Conservation (phyloP, 2,329 filamentous ascomycete genomes). For the Hirsutella minnesotensis region DNA sequence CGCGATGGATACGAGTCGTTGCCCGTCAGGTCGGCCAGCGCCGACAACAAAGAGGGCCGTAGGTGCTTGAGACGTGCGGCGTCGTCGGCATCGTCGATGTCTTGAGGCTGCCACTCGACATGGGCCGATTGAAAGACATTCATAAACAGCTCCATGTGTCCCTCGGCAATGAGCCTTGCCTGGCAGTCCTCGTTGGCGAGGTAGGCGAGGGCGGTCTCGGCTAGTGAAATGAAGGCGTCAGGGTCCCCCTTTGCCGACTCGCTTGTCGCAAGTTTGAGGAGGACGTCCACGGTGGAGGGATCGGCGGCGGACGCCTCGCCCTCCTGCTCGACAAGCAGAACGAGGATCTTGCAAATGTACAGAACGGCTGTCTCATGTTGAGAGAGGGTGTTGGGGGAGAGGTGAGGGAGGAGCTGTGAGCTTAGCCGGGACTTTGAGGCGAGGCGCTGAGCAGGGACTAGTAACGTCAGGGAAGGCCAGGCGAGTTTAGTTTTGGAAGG, state of each 20-base stretch:
- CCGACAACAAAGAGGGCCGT: slow-evolving; percentile 35
- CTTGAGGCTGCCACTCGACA: slow-evolving; percentile 23
- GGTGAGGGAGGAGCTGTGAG: slow-evolving; percentile 33
- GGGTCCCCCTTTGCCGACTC: slow-evolving; percentile 29
- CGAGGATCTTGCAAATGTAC: slow-evolving; percentile 45
- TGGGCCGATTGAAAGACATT: slow-evolving; percentile 36
- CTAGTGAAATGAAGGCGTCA: slow-evolving; percentile 41
- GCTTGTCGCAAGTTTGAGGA: slow-evolving; percentile 36
- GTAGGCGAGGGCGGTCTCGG: slow-evolving; percentile 42
- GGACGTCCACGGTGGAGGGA: slow-evolving; percentile 31
- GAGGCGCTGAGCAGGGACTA: slow-evolving; percentile 45
- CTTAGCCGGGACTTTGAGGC: slow-evolving; percentile 41
- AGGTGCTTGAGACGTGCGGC: slow-evolving; percentile 33
- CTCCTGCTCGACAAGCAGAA: slow-evolving; percentile 40
- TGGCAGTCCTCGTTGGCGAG: slow-evolving; percentile 43
- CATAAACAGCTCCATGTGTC: slow-evolving; percentile 31
- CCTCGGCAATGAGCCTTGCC: slow-evolving; percentile 27
- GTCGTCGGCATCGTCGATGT: slow-evolving; percentile 33
- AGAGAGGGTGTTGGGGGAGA: slow-evolving; percentile 31
- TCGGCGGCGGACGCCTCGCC: slow-evolving; percentile 32
- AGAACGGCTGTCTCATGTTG: slow-evolving; percentile 31
- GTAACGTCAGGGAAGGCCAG: slow-evolving; percentile 1
- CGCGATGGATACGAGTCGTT: slow-evolving; percentile 31
- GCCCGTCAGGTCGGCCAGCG: slow-evolving; percentile 40
- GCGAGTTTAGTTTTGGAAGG: neutral